Conservation (phyloP, 176 grass and related monocot species). For the Rhynchospora pubera region DNA sequence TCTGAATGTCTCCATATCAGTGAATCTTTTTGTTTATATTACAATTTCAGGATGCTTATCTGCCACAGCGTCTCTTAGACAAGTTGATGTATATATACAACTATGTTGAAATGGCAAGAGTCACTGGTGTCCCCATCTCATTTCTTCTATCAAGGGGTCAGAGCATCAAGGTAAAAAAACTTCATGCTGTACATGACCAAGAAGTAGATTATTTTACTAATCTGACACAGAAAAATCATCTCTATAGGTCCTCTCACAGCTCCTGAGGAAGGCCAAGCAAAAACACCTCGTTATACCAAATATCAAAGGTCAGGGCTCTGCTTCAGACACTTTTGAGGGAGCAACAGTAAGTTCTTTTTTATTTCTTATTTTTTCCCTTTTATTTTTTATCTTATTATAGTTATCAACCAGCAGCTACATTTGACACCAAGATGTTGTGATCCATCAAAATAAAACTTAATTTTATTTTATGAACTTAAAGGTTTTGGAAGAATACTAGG, state of each 20-base stretch:
- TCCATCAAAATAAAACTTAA: background rate
- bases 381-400: too few species aligned
- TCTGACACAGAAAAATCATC: constrained; percentile 27
- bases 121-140: constrained; percentile 94
- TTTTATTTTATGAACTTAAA: background rate
- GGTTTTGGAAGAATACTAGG: background rate
- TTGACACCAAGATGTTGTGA: background rate
- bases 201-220: constrained; percentile 14
- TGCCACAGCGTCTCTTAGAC: constrained; percentile 87
- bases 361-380: background rate
- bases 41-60: constrained; percentile 81
- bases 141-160: constrained; percentile 94
- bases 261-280: constrained; percentile 90
- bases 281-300: constrained; percentile 97
- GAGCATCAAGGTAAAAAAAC: constrained; percentile 74
- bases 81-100: constrained; percentile 99
- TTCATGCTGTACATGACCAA: background rate
- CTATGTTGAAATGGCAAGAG: constrained; percentile 98
- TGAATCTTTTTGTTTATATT: constrained; percentile 18
- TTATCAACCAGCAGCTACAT: background rate
- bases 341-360: constrained; percentile 79
- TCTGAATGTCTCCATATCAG: background rate
- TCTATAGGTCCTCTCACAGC: constrained; percentile 79
- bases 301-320: constrained; percentile 79
- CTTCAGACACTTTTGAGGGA: constrained; percentile 86